Conservation (phyloP, 2,329 filamentous ascomycete species). For the Colletotrichum tofieldiae region DNA sequence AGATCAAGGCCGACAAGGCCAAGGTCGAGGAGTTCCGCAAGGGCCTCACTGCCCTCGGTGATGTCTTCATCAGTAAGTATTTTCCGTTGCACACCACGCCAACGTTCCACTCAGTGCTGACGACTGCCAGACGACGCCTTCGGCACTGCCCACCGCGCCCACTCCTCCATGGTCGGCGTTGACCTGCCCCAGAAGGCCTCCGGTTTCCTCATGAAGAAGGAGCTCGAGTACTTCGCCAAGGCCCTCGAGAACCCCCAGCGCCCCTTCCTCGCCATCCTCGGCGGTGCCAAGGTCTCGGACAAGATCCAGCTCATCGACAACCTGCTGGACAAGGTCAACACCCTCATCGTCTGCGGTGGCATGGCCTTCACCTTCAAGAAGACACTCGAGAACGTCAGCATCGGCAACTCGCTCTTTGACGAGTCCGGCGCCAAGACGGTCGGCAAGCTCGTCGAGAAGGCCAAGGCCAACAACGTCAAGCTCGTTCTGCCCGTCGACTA, state of each 20-base stretch:
- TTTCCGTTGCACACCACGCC: not conserved
- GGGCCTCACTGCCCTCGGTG: conserved; percentile 92
- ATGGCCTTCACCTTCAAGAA: conserved; percentile 99
- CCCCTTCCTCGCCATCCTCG: conserved; percentile 98
- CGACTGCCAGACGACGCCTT: conserved; percentile 87
- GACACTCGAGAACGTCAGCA: conserved; percentile 91
- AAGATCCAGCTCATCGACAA: conserved; percentile 99
- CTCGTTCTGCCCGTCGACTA: conserved; percentile 96
- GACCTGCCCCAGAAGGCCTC: conserved; percentile 97
- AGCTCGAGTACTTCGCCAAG: conserved; percentile 99
- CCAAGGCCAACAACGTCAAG: conserved; percentile 96
- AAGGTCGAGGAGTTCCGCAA: conserved; percentile 95
- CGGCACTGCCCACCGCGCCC: conserved; percentile 96
- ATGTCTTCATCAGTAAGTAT: conserved; percentile 92
- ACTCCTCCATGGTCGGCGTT: conserved; percentile 99
- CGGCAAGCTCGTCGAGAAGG: conserved; percentile 89
- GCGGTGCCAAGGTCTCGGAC: conserved; percentile 98
- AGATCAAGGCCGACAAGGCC: conserved; percentile 96
- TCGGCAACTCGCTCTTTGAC: conserved; percentile 93
- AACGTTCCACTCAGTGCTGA: conserved; percentile 41
- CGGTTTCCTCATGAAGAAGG: conserved; percentile 99
- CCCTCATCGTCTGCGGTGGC: conserved; percentile 93
- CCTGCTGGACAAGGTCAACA: conserved; percentile 97
- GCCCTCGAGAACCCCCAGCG: conserved; percentile 93
- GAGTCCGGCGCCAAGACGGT: conserved; percentile 95